Percentiles rank a stretch among this genome's conserved stretches.
Conservation (phyloP, 2,329 filamentous ascomycete species). For the Fusarium praegraminearum region DNA sequence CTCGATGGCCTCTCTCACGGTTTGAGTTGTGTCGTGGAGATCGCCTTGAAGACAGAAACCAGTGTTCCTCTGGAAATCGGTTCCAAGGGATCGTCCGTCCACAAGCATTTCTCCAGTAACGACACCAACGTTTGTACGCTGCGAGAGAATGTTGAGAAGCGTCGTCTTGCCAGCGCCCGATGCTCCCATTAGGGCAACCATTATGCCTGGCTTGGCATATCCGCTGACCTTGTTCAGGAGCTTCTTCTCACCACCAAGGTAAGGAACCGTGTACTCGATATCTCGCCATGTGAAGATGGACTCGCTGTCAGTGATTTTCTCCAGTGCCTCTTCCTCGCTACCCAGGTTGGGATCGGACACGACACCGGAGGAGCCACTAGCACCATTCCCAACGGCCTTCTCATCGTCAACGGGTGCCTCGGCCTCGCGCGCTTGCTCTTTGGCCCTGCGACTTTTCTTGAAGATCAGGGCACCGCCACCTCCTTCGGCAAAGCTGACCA, state of each 20-base stretch:
- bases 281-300: conserved; percentile 76
- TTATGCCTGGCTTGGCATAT: conserved; percentile 81
- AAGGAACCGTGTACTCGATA: conserved; percentile 77
- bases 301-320: conserved; percentile 49
- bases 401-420: conserved; percentile 49
- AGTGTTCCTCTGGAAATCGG: conserved; percentile 81
- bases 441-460: conserved; percentile 72
- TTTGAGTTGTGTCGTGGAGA: conserved; percentile 71
- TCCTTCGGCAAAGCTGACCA: conserved; percentile 55
- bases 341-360: conserved; percentile 11
- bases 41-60: conserved; percentile 75
- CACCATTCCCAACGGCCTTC: conserved; percentile 22
- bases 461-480: conserved; percentile 79
- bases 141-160: conserved; percentile 79
- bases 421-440: conserved; percentile 54
- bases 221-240: conserved; percentile 70
- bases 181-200: conserved; percentile 85
- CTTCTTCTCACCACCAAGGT: conserved; percentile 48
- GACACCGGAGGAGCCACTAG: conserved; percentile 12
- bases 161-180: conserved; percentile 88
- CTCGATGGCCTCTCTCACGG: conserved; percentile 72
- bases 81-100: conserved; percentile 74
- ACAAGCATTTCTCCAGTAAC: conserved; percentile 82
- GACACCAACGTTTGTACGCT: conserved; percentile 79
- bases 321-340: conserved; percentile 26